These are phyloP conservation scores for Diaporthe helianthi DNA, from an alignment of 2,329 filamentous ascomycete species.

Conservation along the genomic window DNA sequence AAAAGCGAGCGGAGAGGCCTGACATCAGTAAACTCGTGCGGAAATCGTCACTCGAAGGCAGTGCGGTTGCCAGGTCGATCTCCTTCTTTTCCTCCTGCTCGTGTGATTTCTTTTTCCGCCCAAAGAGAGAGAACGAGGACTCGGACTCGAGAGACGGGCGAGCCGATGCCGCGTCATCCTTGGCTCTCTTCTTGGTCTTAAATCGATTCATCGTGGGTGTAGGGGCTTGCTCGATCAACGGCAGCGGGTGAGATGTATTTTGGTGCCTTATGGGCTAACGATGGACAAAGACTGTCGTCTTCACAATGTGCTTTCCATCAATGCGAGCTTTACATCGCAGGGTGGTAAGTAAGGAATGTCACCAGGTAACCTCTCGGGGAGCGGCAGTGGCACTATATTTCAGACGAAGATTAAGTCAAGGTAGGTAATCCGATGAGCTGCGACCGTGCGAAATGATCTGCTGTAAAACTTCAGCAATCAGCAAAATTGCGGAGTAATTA, in stretches of 20 bases:
- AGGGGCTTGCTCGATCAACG: slow-evolving; percentile 17
- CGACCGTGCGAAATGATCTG: slow-evolving; percentile 2
- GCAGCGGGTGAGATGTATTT: neutral
- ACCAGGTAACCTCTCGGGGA: neutral
- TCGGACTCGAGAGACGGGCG: slow-evolving; percentile 60
- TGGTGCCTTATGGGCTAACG: neutral
- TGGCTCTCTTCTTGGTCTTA: slow-evolving; percentile 73
- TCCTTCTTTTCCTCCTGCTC: slow-evolving; percentile 68
- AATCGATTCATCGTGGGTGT: slow-evolving; percentile 74
- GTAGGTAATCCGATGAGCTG: slow-evolving; percentile 1
- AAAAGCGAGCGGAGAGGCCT: slow-evolving; percentile 91
- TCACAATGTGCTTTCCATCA: slow-evolving; percentile 29
- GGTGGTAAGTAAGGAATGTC: neutral
- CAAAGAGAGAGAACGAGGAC: slow-evolving; percentile 61
- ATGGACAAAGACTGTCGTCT: slow-evolving; percentile 1
- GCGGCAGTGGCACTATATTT: neutral
- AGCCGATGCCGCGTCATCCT: slow-evolving; percentile 57
- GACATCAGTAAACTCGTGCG: slow-evolving; percentile 96
- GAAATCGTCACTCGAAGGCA: slow-evolving; percentile 89
- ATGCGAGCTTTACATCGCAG: slow-evolving; percentile 14
- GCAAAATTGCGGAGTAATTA: neutral
- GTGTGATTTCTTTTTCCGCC: slow-evolving; percentile 60
- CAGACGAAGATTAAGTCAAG: neutral
- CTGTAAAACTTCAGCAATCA: neutral
- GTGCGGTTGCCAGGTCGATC: slow-evolving; percentile 74